phyloP scores from a whole-genome alignment of 306 rosid species.

The Vicia sativa region DNA sequence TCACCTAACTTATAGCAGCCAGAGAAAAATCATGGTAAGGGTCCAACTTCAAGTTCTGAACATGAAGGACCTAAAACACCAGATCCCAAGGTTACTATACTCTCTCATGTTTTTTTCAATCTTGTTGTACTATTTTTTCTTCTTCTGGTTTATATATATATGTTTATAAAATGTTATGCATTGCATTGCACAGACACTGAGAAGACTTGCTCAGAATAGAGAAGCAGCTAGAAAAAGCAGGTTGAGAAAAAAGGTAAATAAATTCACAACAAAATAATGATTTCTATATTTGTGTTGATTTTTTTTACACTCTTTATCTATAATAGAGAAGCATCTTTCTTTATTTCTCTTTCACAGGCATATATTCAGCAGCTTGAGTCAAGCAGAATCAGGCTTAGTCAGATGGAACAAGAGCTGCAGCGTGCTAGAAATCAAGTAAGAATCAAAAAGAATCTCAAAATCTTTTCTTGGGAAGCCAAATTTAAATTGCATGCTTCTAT shows the following conservation, averaged over 20 bases:
- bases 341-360: slow-evolving; percentile 54
- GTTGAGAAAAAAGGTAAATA: slow-evolving; percentile 83
- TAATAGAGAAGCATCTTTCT: background rate
- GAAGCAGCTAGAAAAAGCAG: slow-evolving; percentile 99
- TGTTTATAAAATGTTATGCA: background rate
- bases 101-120: background rate
- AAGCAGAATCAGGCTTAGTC: slow-evolving; percentile 93
- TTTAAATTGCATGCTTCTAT: slow-evolving; percentile 5
- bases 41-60: slow-evolving; percentile 87
- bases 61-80: slow-evolving; percentile 96
- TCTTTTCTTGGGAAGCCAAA: background rate
- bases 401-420: slow-evolving; percentile 90
- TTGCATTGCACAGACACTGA: slow-evolving; percentile 59
- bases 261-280: slow-evolving; percentile 19
- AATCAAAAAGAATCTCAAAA: too few species aligned
- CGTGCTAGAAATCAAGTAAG: slow-evolving; percentile 82
- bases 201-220: slow-evolving; percentile 99
- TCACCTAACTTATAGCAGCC: slow-evolving; percentile 49
- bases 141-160: background rate
- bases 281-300: slow-evolving; percentile 1
- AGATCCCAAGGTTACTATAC: slow-evolving; percentile 72
- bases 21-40: slow-evolving; percentile 72
- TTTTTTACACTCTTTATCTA: slow-evolving; percentile 38
- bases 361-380: slow-evolving; percentile 95
- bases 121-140: background rate